A percentile compares a stretch with the other conserved stretches of the same genome.
These are phyloP conservation scores for Herpetomonas samuelpessoai DNA, from an alignment of 208 protist species.

Conservation along the genomic window DNA sequence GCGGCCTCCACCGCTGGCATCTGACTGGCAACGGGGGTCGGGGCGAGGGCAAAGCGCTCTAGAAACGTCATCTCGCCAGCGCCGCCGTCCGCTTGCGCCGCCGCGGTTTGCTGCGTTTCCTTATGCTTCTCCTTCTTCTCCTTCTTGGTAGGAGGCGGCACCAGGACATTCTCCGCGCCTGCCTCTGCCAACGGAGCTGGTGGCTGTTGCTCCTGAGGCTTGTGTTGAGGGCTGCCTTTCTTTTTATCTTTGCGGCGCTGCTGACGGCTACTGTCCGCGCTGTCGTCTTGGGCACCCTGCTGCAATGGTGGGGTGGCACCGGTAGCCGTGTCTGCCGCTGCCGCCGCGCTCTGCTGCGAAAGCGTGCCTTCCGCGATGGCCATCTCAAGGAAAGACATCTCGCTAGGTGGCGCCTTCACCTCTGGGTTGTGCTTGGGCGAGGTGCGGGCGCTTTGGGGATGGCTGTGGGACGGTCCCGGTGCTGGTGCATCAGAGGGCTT, in stretches of 20 bases:
- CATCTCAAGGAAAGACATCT: neutral
- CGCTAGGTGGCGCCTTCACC: neutral
- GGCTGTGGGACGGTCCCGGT: too few species aligned
- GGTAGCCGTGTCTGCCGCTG: conserved; percentile 2
- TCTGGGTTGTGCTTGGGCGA: neutral
- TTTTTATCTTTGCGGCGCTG: too few species aligned
- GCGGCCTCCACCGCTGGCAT: neutral
- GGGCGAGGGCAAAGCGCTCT: neutral
- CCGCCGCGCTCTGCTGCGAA: conserved; percentile 19
- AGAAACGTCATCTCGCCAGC: neutral
- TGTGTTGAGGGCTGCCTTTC: too few species aligned
- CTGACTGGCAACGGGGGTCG: neutral
- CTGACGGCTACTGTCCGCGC: too few species aligned
- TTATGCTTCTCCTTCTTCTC: neutral
- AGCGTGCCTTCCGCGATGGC: conserved; percentile 3
- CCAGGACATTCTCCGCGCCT: too few species aligned
- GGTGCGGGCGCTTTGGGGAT: too few species aligned
- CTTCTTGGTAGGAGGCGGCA: too few species aligned
- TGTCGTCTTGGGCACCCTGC: too few species aligned
- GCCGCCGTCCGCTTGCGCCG: neutral
- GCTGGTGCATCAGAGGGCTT: too few species aligned
- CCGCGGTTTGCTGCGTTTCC: neutral
- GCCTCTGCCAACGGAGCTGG: too few species aligned
- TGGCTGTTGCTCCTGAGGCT: too few species aligned
- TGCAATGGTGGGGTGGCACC: neutral